Conservation (phyloP, 2,329 filamentous ascomycete species). For the Pyrenochaeta sp. region DNA sequence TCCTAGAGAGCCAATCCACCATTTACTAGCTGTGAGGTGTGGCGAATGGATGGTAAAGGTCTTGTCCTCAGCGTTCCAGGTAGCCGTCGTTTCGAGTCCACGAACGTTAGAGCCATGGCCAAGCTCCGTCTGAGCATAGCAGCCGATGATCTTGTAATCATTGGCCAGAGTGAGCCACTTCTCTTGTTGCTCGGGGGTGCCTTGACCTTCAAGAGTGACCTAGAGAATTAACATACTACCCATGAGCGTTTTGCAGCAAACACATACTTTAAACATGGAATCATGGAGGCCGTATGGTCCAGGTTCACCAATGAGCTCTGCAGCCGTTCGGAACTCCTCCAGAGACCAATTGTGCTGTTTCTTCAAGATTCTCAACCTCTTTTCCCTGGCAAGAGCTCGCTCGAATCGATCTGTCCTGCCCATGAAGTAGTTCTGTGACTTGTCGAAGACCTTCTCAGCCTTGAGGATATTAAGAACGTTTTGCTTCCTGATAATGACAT, state of each 20-base stretch:
- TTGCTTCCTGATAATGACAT: constrained; percentile 67
- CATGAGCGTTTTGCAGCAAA: background rate
- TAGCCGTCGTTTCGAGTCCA: constrained; percentile 73
- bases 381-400: constrained; percentile 73
- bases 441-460: constrained; percentile 76
- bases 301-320: constrained; percentile 75
- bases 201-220: constrained; percentile 75
- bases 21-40: constrained; percentile 77
- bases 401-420: constrained; percentile 75
- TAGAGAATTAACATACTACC: constrained; percentile 36
- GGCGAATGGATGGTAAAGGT: constrained; percentile 79
- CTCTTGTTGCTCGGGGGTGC: constrained; percentile 76
- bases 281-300: constrained; percentile 78
- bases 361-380: constrained; percentile 72
- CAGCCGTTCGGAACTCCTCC: constrained; percentile 71
- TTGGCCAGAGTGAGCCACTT: constrained; percentile 74
- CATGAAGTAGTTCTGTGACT: constrained; percentile 78
- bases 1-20: constrained; percentile 84
- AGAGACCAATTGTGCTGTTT: constrained; percentile 72
- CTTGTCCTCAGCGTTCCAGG: constrained; percentile 76
- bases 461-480: constrained; percentile 71
- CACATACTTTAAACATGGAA: constrained; percentile 70
- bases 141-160: constrained; percentile 77
- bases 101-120: constrained; percentile 77
- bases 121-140: constrained; percentile 82